Percentiles rank a stretch among this genome's conserved stretches.
phyloP scores from a whole-genome alignment of 2,329 filamentous ascomycete genomes.

The Sporothrix globosa region DNA sequence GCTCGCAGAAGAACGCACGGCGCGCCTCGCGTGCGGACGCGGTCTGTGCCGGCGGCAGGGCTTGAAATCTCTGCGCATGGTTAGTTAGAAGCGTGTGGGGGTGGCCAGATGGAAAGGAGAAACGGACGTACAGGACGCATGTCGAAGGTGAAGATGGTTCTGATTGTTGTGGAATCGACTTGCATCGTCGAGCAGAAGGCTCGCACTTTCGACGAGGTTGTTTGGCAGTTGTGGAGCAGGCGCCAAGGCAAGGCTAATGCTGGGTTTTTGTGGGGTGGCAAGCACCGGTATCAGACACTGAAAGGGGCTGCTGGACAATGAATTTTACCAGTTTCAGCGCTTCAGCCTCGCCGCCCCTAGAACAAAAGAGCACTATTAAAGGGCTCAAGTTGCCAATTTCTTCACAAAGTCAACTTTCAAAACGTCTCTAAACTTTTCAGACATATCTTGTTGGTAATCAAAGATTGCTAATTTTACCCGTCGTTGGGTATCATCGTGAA shows the following conservation, averaged over 20 bases:
- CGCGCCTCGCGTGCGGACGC: slow-evolving; percentile 73
- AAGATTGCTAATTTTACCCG: no score
- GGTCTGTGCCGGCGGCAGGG: slow-evolving; percentile 61
- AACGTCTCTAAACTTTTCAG: not conserved
- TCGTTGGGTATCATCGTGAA: no score
- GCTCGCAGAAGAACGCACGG: slow-evolving; percentile 79
- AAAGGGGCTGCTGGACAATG: not conserved
- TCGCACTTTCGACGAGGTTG: no score
- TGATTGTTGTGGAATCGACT: not conserved
- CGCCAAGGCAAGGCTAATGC: slow-evolving; percentile 13
- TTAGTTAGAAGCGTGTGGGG: not conserved
- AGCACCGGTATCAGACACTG: not conserved
- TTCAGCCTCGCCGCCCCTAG: not conserved
- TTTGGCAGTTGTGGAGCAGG: not conserved
- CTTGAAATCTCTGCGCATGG: slow-evolving; percentile 55
- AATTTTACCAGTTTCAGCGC: not conserved
- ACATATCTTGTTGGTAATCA: no score
- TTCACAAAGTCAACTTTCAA: not conserved
- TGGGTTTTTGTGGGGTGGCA: slow-evolving; percentile 13
- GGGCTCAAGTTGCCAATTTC: not conserved
- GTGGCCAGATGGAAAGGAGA: not conserved
- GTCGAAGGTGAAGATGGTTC: not conserved
- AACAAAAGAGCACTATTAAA: slow-evolving; percentile 5
- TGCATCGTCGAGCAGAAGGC: not conserved
- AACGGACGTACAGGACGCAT: slow-evolving; percentile 28